Evolutionary conservation across 495 filamentous ascomycete genomes (phyloP).

Genomic region (Polyplosphaeria fusca): DNA sequence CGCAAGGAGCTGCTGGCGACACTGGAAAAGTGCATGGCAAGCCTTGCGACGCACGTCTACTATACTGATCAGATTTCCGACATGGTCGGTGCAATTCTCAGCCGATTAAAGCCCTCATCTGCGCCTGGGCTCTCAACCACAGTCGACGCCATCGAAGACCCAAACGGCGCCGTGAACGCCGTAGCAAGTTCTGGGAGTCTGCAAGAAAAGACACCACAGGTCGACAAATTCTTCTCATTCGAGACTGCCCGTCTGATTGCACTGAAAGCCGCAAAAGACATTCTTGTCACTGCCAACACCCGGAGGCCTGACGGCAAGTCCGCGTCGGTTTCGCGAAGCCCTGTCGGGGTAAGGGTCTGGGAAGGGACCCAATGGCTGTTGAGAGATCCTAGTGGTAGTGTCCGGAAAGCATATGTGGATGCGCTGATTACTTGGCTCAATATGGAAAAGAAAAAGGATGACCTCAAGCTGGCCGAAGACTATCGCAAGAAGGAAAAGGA

Average conservation of each 20-base stretch:
- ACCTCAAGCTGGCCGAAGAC: slow-evolving; percentile 61
- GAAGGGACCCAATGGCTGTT: slow-evolving; percentile 89
- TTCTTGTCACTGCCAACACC: slow-evolving; percentile 73
- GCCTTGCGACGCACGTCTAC: slow-evolving; percentile 88
- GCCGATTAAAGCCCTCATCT: slow-evolving; percentile 65
- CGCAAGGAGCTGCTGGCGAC: slow-evolving; percentile 58
- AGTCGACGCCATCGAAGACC: slow-evolving; percentile 42
- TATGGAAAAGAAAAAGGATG: slow-evolving; percentile 68
- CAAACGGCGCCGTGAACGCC: slow-evolving; percentile 35
- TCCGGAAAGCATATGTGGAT: slow-evolving; percentile 79
- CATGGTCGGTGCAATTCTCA: slow-evolving; percentile 77
- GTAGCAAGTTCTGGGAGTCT: slow-evolving; percentile 46
- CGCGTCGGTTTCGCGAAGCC: slow-evolving; percentile 63
- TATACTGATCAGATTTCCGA: slow-evolving; percentile 91
- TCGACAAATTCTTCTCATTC: slow-evolving; percentile 68
- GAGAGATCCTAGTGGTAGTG: slow-evolving; percentile 68
- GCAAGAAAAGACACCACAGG: slow-evolving; percentile 43
- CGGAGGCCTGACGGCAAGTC: slow-evolving; percentile 57
- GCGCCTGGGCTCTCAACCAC: slow-evolving; percentile 41
- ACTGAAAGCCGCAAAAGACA: slow-evolving; percentile 74
- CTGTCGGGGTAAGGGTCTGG: slow-evolving; percentile 76
- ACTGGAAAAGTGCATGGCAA: slow-evolving; percentile 73
- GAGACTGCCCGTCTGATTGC: slow-evolving; percentile 70
- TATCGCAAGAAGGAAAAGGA: slow-evolving; percentile 40
- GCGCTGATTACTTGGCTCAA: slow-evolving; percentile 78